Evolutionary conservation across 2,329 filamentous ascomycete genomes (phyloP), one percentile per base, ranked within the genome.

Genomic region (Diaporthe batatas): DNA sequence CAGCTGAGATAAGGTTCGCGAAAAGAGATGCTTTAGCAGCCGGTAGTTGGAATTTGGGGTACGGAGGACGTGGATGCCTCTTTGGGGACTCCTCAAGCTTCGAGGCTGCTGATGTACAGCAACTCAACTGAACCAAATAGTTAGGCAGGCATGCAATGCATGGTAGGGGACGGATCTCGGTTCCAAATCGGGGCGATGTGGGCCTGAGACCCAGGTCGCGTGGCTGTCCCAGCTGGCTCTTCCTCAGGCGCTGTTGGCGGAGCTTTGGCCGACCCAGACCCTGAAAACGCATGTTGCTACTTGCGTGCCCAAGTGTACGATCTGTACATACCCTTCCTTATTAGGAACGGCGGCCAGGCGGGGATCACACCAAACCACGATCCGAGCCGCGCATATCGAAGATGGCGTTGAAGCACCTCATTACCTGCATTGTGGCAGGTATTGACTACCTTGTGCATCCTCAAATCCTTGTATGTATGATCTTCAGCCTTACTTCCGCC

Each of bases 361-460:
- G 59, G 42, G 18, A 71, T 42, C 29, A 59, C n/a, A 25, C 69
- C 68, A 36, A 5, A 47, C 64, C 62, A 72, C 54, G 4, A 67
- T n/a, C 47, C 47, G 44, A 53, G 44, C 21, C 47, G 47, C 65
- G 29, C 67, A 47, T 69, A 73, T 42, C 16, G 3, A 70, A 29
- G 55, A 74, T 74, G 73, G 53, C 73, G 44, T 51, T 74, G 29
- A 74, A 74, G 54, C 73, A 74, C 42, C 70, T 74, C 54, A 64
- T 74, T 39, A 74, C 81, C 39, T 82, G 79, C 71, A 75, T 83
- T 21, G 78, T 84, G 25, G 82, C 82, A 7, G 81, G 82, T 14
- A 76, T 81, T 6, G 80, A 82, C 47, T 84, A 84, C 72, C 79
- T 84, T n/a, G 77, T 84, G 11, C 83, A 84, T 70, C 83, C 83